phyloP scores from a whole-genome alignment of 2,329 filamentous ascomycete species.

The Alternaria burnsii region DNA sequence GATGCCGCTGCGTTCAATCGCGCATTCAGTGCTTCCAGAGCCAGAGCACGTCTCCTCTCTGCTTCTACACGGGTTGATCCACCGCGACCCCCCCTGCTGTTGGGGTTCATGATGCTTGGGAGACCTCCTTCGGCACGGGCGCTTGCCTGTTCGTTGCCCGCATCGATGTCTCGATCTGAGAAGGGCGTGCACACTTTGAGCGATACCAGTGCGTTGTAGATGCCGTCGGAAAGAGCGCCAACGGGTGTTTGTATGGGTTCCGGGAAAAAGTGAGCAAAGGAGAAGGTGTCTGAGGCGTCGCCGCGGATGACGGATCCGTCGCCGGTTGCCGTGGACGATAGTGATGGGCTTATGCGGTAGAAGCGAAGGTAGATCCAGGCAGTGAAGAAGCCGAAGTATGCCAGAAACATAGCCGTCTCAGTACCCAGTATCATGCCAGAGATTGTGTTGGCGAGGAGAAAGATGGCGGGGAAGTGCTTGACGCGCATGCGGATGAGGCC shows the following conservation, averaged over 20 bases:
- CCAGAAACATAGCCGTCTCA: conserved; percentile 81
- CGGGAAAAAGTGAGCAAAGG: conserved; percentile 95
- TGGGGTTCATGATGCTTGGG: conserved; percentile 65
- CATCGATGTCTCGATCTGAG: conserved; percentile 79
- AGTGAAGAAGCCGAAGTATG: conserved; percentile 81
- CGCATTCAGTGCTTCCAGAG: conserved; percentile 91
- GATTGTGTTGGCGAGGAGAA: conserved; percentile 73
- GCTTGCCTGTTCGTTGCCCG: conserved; percentile 75
- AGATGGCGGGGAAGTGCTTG: conserved; percentile 80
- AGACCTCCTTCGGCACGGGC: conserved; percentile 68
- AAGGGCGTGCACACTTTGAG: conserved; percentile 86
- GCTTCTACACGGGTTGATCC: conserved; percentile 84
- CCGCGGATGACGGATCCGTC: conserved; percentile 71
- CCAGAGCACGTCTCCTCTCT: conserved; percentile 85
- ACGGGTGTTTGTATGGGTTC: conserved; percentile 81
- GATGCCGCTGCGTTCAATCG: conserved; percentile 83
- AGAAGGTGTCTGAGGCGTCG: conserved; percentile 95
- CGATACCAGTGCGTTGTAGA: conserved; percentile 79
- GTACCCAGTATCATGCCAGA: conserved; percentile 71
- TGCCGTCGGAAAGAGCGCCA: conserved; percentile 72
- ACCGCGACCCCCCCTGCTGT: conserved; percentile 59
- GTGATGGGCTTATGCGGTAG: conserved; percentile 77
- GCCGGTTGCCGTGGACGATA: conserved; percentile 63
- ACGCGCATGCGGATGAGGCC: conserved; percentile 90
- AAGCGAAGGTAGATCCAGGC: conserved; percentile 98